Evolutionary conservation across 139 green algal genomes (phyloP).

Genomic region (Eudorina sp.): DNA sequence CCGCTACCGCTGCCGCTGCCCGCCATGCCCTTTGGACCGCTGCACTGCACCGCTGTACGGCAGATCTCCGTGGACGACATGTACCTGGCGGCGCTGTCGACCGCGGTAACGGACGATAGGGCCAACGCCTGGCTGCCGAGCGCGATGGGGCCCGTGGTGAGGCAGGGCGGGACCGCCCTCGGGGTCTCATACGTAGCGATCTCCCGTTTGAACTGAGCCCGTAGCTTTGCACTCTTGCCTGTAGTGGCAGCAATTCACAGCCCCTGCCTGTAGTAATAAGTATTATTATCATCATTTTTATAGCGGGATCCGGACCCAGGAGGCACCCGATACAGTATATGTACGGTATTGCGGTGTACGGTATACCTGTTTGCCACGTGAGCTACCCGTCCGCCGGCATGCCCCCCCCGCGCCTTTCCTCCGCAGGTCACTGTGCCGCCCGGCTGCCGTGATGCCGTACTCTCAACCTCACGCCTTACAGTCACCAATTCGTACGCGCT

Average conservation of each 20-base stretch:
- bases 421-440: conserved; percentile 7
- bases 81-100: neutral
- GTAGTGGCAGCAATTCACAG: too few species aligned
- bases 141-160: neutral
- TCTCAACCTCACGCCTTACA: neutral
- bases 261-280: too few species aligned
- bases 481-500: neutral
- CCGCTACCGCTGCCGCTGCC: neutral
- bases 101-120: neutral
- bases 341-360: too few species aligned
- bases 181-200: too few species aligned
- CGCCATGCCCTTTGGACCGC: too few species aligned
- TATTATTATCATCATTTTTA: too few species aligned
- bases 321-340: too few species aligned
- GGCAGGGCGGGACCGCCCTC: neutral
- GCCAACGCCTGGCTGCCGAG: neutral
- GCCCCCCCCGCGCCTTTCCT: too few species aligned
- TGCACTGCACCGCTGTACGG: neutral
- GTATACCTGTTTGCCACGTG: too few species aligned
- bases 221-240: too few species aligned
- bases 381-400: too few species aligned
- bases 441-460: conserved; percentile 24
- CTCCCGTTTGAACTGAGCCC: neutral
- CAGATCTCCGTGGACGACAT: neutral
- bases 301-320: too few species aligned